These are phyloP conservation scores for Piloderma croceum DNA, from an alignment of 768 basidiomycete genomes.

Conservation along the genomic window DNA sequence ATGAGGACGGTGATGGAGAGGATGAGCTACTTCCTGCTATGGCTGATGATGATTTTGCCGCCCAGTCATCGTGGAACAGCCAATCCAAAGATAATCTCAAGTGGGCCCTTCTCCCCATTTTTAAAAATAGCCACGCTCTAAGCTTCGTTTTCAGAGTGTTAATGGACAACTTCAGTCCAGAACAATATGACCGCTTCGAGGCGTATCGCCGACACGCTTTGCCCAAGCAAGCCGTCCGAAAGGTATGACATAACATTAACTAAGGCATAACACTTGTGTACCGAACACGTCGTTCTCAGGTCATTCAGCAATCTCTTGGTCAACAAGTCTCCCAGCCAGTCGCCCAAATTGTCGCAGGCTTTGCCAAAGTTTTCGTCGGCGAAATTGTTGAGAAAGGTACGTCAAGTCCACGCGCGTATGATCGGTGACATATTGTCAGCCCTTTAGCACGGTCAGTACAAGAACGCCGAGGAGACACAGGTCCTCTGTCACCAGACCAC, in stretches of 20 bases:
- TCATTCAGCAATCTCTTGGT: conserved; percentile 75
- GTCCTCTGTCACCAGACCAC: conserved; percentile 83
- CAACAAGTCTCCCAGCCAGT: conserved; percentile 85
- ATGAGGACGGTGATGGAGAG: conserved; percentile 65
- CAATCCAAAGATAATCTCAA: conserved; percentile 86
- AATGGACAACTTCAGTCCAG: conserved; percentile 81
- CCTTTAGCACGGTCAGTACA: conserved; percentile 70
- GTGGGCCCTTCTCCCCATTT: conserved; percentile 32
- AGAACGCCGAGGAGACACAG: conserved; percentile 60
- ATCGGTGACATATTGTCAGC: conserved; percentile 3
- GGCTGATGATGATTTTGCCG: conserved; percentile 87
- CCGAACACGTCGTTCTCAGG: conserved; percentile 34
- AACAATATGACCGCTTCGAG: conserved; percentile 86
- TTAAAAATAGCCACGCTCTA: not conserved
- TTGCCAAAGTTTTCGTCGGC: conserved; percentile 88
- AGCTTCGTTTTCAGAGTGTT: conserved; percentile 50
- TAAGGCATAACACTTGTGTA: not conserved
- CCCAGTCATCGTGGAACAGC: conserved; percentile 77
- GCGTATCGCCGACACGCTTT: conserved; percentile 80
- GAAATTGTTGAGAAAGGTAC: conserved; percentile 87
- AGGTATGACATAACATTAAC: conserved; percentile 36
- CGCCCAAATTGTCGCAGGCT: conserved; percentile 84
- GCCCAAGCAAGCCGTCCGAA: conserved; percentile 77
- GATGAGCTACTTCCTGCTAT: conserved; percentile 78
- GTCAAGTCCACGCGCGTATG: conserved; percentile 9